A percentile compares a stretch with the other conserved stretches of the same genome.
phyloP scores from a whole-genome alignment of 2,329 filamentous ascomycete genomes.

The Pseudohalonectria lignicola region DNA sequence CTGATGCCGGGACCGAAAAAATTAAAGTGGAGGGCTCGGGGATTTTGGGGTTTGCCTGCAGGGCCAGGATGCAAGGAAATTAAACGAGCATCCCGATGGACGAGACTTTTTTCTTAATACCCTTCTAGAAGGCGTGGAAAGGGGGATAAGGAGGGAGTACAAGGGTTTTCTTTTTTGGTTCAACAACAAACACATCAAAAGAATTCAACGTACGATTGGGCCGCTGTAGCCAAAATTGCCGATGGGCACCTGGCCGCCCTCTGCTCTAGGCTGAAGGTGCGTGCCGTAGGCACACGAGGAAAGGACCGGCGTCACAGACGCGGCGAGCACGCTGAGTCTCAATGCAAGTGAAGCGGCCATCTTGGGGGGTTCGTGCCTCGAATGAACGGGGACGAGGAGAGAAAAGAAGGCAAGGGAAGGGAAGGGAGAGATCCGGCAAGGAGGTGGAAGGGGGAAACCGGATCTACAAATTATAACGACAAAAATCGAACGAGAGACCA shows the following conservation, averaged over 20 bases:
- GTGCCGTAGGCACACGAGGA: conserved; percentile 29
- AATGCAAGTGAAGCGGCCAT: conserved; percentile 1
- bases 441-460: background rate
- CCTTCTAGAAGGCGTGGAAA: too few relatives aligned
- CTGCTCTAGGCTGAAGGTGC: conserved; percentile 19
- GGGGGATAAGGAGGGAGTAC: too few relatives aligned
- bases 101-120: too few relatives aligned
- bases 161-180: too few relatives aligned
- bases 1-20: too few relatives aligned
- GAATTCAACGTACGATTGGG: conserved; percentile 19
- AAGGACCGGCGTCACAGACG: conserved; percentile 16
- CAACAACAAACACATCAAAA: too few relatives aligned
- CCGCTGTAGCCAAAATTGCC: conserved; percentile 26
- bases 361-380: background rate
- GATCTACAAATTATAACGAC: background rate
- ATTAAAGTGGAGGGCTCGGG: too few relatives aligned
- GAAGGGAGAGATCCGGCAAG: background rate
- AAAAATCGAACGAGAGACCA: background rate
- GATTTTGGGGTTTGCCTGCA: too few relatives aligned
- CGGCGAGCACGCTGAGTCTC: conserved; percentile 4
- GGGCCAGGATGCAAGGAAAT: too few relatives aligned
- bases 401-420: background rate
- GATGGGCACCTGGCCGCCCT: conserved; percentile 17
- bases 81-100: too few relatives aligned
- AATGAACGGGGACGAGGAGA: background rate